These are phyloP conservation scores for Heracleum sosnowskyi DNA, from an alignment of 129 eudicot species.

Conservation along the genomic window DNA sequence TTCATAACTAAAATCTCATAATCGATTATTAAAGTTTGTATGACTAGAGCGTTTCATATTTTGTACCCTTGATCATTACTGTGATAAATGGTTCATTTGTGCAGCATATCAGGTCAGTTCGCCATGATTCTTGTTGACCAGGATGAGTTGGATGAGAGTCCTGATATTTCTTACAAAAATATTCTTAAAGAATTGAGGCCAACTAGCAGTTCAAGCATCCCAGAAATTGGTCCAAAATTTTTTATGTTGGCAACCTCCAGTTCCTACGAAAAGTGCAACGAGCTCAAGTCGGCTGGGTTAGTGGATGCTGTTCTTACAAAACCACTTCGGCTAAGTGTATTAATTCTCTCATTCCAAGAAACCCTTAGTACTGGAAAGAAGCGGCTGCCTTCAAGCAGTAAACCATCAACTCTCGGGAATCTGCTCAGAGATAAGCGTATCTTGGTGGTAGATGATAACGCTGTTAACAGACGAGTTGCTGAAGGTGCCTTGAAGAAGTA, in stretches of 20 bases:
- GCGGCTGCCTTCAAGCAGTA: constrained; percentile 26
- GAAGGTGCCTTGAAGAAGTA: constrained; percentile 88
- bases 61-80: constrained; percentile 1
- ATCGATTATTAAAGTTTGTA: background rate
- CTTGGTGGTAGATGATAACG: constrained; percentile 89
- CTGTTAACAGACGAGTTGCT: constrained; percentile 80
- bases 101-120: constrained; percentile 40
- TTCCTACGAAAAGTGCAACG: constrained; percentile 24
- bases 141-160: constrained; percentile 52
- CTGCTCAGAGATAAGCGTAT: constrained; percentile 48
- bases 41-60: background rate
- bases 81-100: constrained; percentile 4
- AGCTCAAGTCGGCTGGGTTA: constrained; percentile 45
- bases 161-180: constrained; percentile 23
- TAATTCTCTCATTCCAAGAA: constrained; percentile 54
- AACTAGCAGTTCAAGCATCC: constrained; percentile 14
- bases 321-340: constrained; percentile 57
- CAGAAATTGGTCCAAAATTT: constrained; percentile 26
- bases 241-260: constrained; percentile 38
- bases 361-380: constrained; percentile 34
- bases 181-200: constrained; percentile 27
- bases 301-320: constrained; percentile 45
- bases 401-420: constrained; percentile 43
- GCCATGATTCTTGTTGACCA: constrained; percentile 65
- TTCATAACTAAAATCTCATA: background rate